phyloP scores from a whole-genome alignment of 768 basidiomycete genomes.

The Myochromella boudieri region DNA sequence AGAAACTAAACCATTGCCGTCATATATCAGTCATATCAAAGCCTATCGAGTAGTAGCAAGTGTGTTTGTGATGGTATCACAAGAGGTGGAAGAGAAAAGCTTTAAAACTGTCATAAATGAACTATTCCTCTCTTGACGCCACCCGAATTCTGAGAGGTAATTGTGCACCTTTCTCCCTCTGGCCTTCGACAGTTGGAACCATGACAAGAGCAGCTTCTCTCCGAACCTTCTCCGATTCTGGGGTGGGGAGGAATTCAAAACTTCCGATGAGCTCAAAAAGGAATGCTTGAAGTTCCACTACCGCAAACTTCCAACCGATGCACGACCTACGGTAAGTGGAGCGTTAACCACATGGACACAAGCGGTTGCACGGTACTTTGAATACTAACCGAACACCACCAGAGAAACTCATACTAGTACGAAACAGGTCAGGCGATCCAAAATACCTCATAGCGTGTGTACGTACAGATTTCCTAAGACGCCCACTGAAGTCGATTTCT shows the following conservation, averaged over 20 bases:
- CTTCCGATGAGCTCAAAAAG: slow-evolving; percentile 52
- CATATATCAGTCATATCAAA: no score
- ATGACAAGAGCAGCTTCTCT: slow-evolving; percentile 41
- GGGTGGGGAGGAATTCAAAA: slow-evolving; percentile 50
- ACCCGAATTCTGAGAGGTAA: slow-evolving; percentile 38
- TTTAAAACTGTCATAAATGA: slow-evolving; percentile 1
- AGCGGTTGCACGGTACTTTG: no score
- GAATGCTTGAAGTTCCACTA: slow-evolving; percentile 58
- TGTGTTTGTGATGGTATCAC: no score
- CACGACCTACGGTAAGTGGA: slow-evolving; percentile 23
- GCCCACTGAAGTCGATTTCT: slow-evolving; percentile 42
- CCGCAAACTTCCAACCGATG: slow-evolving; percentile 39
- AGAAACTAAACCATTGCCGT: no score
- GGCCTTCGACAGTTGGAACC: slow-evolving; percentile 41
- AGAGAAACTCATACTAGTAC: slow-evolving; percentile 28
- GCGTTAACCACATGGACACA: not conserved
- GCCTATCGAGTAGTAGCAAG: no score
- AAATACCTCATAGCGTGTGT: not conserved
- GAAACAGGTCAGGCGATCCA: slow-evolving; percentile 4
- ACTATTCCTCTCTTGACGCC: slow-evolving; percentile 26
- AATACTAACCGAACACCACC: slow-evolving; percentile 31
- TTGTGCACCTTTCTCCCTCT: slow-evolving; percentile 40
- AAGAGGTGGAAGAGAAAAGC: not conserved
- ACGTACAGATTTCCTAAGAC: slow-evolving; percentile 49
- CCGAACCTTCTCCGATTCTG: slow-evolving; percentile 32